Conservation (phyloP, 176 grass and related monocot species). For the Olyra latifolia region DNA sequence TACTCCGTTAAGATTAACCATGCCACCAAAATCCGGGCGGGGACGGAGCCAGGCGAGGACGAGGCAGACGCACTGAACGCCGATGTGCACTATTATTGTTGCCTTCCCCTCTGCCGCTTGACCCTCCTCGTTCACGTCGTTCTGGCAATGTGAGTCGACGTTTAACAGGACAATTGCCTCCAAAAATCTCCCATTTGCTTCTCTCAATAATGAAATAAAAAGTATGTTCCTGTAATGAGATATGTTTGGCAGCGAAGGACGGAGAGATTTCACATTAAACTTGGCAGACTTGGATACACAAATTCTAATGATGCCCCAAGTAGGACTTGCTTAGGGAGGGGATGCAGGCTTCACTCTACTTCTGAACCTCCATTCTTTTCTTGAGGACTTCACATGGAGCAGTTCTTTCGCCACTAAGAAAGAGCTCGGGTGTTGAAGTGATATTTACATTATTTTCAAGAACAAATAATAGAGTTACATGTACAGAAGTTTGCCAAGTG, state of each 20-base stretch:
- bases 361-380: neutral
- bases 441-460: conserved; percentile 34
- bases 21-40: too few species aligned
- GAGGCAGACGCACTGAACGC: too few species aligned
- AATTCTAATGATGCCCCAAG: neutral
- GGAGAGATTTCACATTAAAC: neutral
- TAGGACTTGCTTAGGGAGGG: neutral
- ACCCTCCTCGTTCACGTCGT: too few species aligned
- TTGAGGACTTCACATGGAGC: neutral
- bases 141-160: too few species aligned
- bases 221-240: too few species aligned
- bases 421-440: neutral
- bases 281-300: neutral
- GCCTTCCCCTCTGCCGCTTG: too few species aligned
- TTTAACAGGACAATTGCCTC: neutral
- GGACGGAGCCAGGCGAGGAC: too few species aligned
- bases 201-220: neutral
- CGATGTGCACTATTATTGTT: too few species aligned
- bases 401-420: neutral
- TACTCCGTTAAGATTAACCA: too few species aligned
- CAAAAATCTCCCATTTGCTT: neutral
- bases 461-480: conserved; percentile 17
- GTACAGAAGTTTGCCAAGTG: conserved; percentile 7
- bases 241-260: neutral
- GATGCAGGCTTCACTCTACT: neutral